Evolutionary conservation across 257 asterid species (phyloP), one percentile per base, ranked within the genome.

Genomic region (Anisodus tanguticus): DNA sequence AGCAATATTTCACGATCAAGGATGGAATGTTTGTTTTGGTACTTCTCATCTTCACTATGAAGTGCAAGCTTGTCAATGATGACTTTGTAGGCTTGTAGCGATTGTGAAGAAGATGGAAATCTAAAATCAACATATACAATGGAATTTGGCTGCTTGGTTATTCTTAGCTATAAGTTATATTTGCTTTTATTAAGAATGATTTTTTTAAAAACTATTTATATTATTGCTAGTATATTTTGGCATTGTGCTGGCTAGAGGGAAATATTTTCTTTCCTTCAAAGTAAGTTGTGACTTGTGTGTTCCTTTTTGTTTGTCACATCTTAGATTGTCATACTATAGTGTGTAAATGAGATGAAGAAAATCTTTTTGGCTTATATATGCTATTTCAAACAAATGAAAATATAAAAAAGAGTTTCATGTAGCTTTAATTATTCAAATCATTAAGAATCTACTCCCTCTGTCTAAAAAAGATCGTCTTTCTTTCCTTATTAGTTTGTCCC

Each of bases 41-140:
- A 64, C 19, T n/a, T 47, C 1, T 19, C 60, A 22, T 72, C 80
- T 72, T 72, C 9, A 15, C 16, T 15, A 15, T 57, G 62, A 15
- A 57, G 62, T 57, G 17, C 19, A 47, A 72, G 59, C 59, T 72
- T 19, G 37, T 35, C 5, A 5, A 53, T 10, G 53, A 68, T 85
- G 87, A 62, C 19, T 85, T 22, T 7, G 15, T 80, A 58, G 84
- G 64, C 59, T 57, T 80, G 84, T 84, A 79, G 66, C 64, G 51
- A 41, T 84, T 69, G 79, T n/a, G 49, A 80, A 58, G 68, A 69
- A 81, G 11, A 19, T 45, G 80, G 41, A n/a, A 47, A 47, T 72
- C n/a, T 47, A n/a, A 9, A 9, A 72, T 47, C 37, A 11, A 6
- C 60, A 72, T 47, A n/a, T 53, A 17, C 3, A 71, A 71, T 11